Percentiles rank a stretch among this genome's conserved stretches.
Evolutionary conservation across 2,329 filamentous ascomycete genomes (phyloP).

Genomic region (Alternaria rosae): DNA sequence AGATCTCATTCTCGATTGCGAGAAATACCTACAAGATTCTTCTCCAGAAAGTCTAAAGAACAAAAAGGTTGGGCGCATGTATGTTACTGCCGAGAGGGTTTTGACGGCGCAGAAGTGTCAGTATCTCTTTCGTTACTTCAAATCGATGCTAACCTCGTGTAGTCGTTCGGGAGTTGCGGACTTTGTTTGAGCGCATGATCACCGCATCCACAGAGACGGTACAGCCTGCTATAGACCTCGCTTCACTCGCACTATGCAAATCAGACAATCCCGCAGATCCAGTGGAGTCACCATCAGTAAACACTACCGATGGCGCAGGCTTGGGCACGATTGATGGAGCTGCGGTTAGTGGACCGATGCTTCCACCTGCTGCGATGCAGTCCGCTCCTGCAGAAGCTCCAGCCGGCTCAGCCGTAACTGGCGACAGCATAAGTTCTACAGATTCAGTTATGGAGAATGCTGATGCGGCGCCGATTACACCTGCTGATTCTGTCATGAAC

Average conservation of each 20-base stretch:
- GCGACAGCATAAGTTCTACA: not conserved
- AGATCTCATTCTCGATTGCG: slow-evolving; percentile 79
- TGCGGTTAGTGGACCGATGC: slow-evolving; percentile 56
- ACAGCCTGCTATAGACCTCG: slow-evolving; percentile 77
- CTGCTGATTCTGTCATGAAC: slow-evolving; percentile 37
- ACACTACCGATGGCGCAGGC: slow-evolving; percentile 49
- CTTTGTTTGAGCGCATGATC: slow-evolving; percentile 75
- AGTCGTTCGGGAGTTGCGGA: slow-evolving; percentile 78
- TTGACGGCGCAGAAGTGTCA: slow-evolving; percentile 75
- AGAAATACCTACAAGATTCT: slow-evolving; percentile 72
- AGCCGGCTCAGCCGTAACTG: slow-evolving; percentile 2
- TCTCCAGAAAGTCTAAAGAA: slow-evolving; percentile 67
- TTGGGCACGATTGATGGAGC: slow-evolving; percentile 55
- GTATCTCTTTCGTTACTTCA: slow-evolving; percentile 55
- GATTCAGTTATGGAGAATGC: slow-evolving; percentile 7
- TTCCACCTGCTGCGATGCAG: slow-evolving; percentile 39
- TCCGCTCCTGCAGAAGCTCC: not conserved
- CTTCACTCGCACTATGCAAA: slow-evolving; percentile 76
- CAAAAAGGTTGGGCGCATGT: slow-evolving; percentile 78
- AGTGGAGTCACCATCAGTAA: slow-evolving; percentile 54
- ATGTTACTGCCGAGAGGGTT: slow-evolving; percentile 66
- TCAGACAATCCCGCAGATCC: slow-evolving; percentile 53
- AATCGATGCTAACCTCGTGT: slow-evolving; percentile 22
- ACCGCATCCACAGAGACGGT: slow-evolving; percentile 68
- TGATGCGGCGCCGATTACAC: slow-evolving; percentile 1